Percentiles rank a stretch among this genome's conserved stretches.
Conservation (phyloP, 805 yeast species). For the Saturnispora silvae region DNA sequence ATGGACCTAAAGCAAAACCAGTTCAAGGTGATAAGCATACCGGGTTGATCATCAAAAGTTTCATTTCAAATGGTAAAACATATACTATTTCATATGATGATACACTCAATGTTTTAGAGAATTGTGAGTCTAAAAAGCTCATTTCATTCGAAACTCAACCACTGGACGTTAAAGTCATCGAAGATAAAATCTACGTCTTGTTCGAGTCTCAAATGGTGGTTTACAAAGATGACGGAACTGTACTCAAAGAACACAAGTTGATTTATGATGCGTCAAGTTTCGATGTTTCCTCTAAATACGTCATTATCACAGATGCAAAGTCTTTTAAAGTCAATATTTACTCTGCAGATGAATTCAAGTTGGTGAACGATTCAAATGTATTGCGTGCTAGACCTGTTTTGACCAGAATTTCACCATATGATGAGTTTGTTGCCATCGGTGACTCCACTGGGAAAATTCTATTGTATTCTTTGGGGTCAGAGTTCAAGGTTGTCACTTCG, state of each 20-base stretch:
- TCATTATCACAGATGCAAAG: conserved; percentile 40
- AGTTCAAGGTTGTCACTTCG: conserved; percentile 54
- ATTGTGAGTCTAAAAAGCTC: conserved; percentile 15
- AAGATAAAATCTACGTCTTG: conserved; percentile 27
- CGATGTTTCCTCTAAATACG: conserved; percentile 30
- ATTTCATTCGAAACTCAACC: conserved; percentile 40
- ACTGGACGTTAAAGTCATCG: conserved; percentile 29
- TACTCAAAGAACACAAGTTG: conserved; percentile 23
- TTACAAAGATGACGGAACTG: conserved; percentile 25
- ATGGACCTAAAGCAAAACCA: conserved; percentile 26
- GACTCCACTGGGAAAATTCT: conserved; percentile 79
- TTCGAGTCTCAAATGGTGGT: conserved; percentile 33
- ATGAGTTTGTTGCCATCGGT: conserved; percentile 66
- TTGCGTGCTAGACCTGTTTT: conserved; percentile 54
- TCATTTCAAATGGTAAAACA: conserved; percentile 21
- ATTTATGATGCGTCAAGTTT: conserved; percentile 35
- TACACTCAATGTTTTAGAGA: conserved; percentile 35
- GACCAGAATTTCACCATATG: conserved; percentile 62
- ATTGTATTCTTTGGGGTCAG: conserved; percentile 45
- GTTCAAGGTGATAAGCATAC: conserved; percentile 39
- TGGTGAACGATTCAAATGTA: conserved; percentile 25
- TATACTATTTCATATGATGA: conserved; percentile 72
- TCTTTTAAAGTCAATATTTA: conserved; percentile 33
- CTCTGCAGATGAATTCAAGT: conserved; percentile 15
- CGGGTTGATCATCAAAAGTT: conserved; percentile 48